Evolutionary conservation across 345 rosid species (phyloP).

Genomic region (Eucalyptus paniculata): DNA sequence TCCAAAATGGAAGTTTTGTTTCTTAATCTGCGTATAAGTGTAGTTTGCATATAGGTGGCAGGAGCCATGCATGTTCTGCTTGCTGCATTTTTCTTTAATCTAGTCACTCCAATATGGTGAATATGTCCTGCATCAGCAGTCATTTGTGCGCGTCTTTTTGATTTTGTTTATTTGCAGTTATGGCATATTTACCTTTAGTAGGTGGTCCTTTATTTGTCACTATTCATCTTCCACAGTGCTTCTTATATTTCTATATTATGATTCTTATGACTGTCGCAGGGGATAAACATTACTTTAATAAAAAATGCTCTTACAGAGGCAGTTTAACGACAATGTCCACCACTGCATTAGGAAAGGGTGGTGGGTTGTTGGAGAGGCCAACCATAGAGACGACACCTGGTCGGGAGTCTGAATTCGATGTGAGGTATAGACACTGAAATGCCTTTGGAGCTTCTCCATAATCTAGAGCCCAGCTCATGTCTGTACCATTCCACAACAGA

Average conservation of each 20-base stretch:
- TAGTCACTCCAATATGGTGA: not conserved
- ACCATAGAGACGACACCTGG: conserved; percentile 11
- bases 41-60: not conserved
- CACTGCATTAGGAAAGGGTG: conserved; percentile 10
- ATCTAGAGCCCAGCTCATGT: not conserved
- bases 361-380: conserved; percentile 14
- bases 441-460: not conserved
- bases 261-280: not conserved
- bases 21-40: not conserved
- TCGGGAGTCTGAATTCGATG: conserved; percentile 10
- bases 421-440: conserved; percentile 1
- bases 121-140: not conserved
- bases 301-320: not conserved
- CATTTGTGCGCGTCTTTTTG: not conserved
- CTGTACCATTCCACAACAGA: not conserved
- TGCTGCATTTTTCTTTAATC: not conserved
- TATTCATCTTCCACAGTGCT: not conserved
- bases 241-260: not conserved
- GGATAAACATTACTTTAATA: not conserved
- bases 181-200: not conserved
- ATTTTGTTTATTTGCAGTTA: not conserved
- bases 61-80: not conserved
- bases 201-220: not conserved
- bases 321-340: not conserved
- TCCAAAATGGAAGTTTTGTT: not conserved